phyloP scores from a whole-genome alignment of 2,329 filamentous ascomycete genomes.

The Talaromyces pinophilus region DNA sequence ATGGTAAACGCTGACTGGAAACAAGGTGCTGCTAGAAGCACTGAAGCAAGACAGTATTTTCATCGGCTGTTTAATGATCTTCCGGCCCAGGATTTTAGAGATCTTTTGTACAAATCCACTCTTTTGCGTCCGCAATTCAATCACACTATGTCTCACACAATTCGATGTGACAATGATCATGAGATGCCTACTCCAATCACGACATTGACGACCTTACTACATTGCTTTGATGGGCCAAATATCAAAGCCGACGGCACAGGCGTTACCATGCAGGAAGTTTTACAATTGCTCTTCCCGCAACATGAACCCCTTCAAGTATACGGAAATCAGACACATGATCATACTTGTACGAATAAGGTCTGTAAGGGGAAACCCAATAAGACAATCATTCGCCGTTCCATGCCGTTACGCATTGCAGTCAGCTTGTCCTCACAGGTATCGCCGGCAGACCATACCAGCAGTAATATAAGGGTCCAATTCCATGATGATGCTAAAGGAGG shows the following conservation, averaged over 20 bases:
- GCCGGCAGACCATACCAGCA: slow-evolving; percentile 30
- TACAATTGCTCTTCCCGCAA: slow-evolving; percentile 11
- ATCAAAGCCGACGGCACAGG: background rate
- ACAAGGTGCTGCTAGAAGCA: background rate
- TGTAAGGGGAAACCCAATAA: slow-evolving; percentile 30
- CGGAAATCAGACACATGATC: background rate
- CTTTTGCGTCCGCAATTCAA: slow-evolving; percentile 19
- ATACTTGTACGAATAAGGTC: background rate
- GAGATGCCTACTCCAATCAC: background rate
- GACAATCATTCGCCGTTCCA: slow-evolving; percentile 35
- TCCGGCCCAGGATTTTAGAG: background rate
- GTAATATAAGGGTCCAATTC: slow-evolving; percentile 28
- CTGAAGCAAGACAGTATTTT: background rate
- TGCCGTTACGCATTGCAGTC: slow-evolving; percentile 34
- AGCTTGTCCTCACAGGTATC: slow-evolving; percentile 13
- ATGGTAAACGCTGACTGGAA: slow-evolving; percentile 12
- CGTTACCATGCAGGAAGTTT: slow-evolving; percentile 5
- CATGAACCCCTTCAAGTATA: background rate
- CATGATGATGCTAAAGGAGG: slow-evolving; percentile 26
- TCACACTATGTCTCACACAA: background rate
- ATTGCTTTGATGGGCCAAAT: background rate
- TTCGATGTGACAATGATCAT: background rate
- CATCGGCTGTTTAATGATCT: slow-evolving; percentile 1
- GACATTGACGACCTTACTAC: background rate
- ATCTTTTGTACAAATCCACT: slow-evolving; percentile 10